Evolutionary conservation across 371 early-diverging fungal genomes (phyloP), one percentile per base, ranked within the genome.

Genomic region (Lichtheimia corymbifera): DNA sequence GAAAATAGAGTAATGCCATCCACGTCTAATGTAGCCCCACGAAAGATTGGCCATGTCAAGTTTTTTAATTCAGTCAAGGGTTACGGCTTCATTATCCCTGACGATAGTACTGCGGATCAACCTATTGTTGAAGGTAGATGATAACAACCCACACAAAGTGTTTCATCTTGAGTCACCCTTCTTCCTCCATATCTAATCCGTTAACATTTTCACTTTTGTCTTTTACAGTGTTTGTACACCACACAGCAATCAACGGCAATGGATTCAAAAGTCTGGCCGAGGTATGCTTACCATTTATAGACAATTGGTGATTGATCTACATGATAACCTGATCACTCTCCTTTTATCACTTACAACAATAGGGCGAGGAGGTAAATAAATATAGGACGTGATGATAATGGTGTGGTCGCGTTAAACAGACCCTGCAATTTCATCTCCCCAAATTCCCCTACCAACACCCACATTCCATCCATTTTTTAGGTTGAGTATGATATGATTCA

Each of bases 51-150:
- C 17, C 83, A 71, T 49, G 92, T 92, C 71, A 93, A 94, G 86
- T 94, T 93, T 70, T 94, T 94, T 76, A 92, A 91, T 72, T 83
- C 87, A 58, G 85, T 82, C 66, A 94, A 94, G 76, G 94, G 94
- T 35, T 94, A 86, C 65, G 95, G 95, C 2, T 94, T 94, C 71
- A 90, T 94, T 64, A 82, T 93, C 59, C 91, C 92, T 5, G 76
- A 82, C 59, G 88, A 88, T 50, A 35, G 35, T 9, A 67, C 77
- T 42, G 82, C 76, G 12, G 59, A 55, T 7, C 73, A 71, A 22
- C 71, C 80, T 49, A 55, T 61, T 27, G 49, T 59, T 55, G 93
- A 92, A 86, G 88, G 92, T 91, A 63, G 17, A 40, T 28, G 20
- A 40, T 28, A 5, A 52, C 22, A 47, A 18, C 11, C 47, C 17